These are phyloP conservation scores for Thozetella sp. DNA, from an alignment of 495 filamentous ascomycete genomes.

Conservation along the genomic window DNA sequence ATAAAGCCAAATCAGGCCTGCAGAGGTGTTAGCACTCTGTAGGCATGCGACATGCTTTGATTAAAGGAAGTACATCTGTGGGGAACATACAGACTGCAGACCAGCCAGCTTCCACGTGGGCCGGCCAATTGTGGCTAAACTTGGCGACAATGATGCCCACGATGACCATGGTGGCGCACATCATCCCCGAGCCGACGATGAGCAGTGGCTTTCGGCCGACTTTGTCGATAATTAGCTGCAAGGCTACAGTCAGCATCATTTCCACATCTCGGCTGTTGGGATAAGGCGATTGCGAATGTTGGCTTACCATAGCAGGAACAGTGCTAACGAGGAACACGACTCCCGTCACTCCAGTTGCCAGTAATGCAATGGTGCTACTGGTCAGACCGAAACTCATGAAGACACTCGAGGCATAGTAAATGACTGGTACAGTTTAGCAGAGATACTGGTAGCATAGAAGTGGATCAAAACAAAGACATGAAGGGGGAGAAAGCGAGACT, in stretches of 20 bases:
- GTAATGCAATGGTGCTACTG: constrained; percentile 59
- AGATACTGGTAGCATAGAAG: neutral
- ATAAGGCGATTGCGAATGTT: neutral
- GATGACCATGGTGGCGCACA: constrained; percentile 64
- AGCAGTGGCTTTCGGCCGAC: constrained; percentile 63
- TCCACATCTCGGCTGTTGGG: neutral
- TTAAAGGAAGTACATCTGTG: constrained; percentile 32
- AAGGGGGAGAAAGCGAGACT: neutral
- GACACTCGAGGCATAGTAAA: constrained; percentile 35
- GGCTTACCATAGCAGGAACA: constrained; percentile 51
- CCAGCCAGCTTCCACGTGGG: constrained; percentile 36
- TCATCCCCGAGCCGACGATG: constrained; percentile 60
- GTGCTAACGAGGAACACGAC: constrained; percentile 59
- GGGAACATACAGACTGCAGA: constrained; percentile 61
- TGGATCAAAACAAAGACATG: neutral
- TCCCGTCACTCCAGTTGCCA: constrained; percentile 34
- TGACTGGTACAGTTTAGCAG: constrained; percentile 8
- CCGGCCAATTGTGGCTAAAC: constrained; percentile 24
- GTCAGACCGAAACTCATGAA: constrained; percentile 57
- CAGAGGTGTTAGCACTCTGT: constrained; percentile 15
- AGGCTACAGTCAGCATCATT: constrained; percentile 3
- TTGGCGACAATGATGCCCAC: constrained; percentile 62
- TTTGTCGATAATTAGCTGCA: constrained; percentile 46
- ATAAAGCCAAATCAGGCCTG: constrained; percentile 58
- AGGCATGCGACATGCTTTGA: neutral